Evolutionary conservation across 2,329 filamentous ascomycete species (phyloP).

Genomic region (Alternaria novae-zelandiae): DNA sequence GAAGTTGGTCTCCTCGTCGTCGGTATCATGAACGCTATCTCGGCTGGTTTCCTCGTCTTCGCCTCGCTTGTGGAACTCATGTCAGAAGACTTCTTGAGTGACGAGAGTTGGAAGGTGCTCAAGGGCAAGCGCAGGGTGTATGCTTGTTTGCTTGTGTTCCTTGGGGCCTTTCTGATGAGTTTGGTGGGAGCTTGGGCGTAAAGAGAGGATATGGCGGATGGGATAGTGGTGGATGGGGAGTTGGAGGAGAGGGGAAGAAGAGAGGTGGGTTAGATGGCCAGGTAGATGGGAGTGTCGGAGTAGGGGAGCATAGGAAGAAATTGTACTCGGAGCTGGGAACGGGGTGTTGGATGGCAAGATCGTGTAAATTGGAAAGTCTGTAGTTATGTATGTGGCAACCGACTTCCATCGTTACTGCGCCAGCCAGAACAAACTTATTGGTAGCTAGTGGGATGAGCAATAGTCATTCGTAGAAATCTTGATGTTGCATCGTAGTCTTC

Average conservation of each 20-base stretch:
- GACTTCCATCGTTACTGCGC: not conserved
- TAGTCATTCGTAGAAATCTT: not conserved
- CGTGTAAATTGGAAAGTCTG: not conserved
- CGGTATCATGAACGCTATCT: slow-evolving; percentile 87
- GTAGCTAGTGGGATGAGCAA: not conserved
- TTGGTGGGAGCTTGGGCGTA: slow-evolving; percentile 75
- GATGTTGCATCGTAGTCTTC: not conserved
- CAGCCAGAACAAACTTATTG: not conserved
- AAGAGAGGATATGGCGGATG: not conserved
- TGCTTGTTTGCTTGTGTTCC: slow-evolving; percentile 69
- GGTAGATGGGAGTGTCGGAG: not conserved
- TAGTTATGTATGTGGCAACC: not conserved
- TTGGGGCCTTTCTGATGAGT: slow-evolving; percentile 72
- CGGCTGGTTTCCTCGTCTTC: slow-evolving; percentile 79
- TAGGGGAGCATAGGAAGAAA: not conserved
- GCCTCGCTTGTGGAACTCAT: slow-evolving; percentile 84
- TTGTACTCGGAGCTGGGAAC: not conserved
- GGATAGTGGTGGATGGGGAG: not conserved
- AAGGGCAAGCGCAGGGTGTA: slow-evolving; percentile 66
- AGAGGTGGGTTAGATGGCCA: not conserved
- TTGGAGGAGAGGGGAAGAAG: not conserved
- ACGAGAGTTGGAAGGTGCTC: slow-evolving; percentile 74
- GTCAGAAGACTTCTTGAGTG: slow-evolving; percentile 81
- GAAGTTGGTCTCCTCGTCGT: slow-evolving; percentile 80
- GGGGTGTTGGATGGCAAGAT: not conserved